Evolutionary conservation across 441 rosid species (phyloP).

Genomic region (Aquilaria agallochum): DNA sequence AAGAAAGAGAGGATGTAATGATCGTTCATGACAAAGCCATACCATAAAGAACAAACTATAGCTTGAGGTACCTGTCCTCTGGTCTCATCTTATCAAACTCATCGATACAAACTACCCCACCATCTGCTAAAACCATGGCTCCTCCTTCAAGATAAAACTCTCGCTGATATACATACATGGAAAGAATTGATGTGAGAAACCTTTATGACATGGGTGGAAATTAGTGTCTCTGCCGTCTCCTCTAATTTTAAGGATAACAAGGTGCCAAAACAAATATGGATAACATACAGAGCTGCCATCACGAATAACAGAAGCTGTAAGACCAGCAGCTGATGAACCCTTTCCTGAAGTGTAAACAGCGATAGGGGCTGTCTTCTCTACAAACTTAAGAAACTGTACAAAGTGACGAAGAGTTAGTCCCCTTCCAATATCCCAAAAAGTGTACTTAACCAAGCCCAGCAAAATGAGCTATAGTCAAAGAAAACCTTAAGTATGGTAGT

Average conservation of each 20-base stretch:
- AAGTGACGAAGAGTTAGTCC: conserved; percentile 22
- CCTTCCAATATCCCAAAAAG: not conserved
- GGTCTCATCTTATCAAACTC: conserved; percentile 99
- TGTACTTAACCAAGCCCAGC: conserved; percentile 1
- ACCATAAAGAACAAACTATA: conserved; percentile 7
- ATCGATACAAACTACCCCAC: conserved; percentile 97
- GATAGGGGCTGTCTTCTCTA: conserved; percentile 95
- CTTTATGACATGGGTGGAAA: not conserved
- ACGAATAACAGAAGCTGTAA: conserved; percentile 96
- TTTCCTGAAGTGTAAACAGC: conserved; percentile 97
- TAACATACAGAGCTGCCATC: conserved; percentile 79
- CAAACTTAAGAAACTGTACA: conserved; percentile 87
- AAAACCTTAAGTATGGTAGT: not conserved
- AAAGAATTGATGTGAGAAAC: conserved; percentile 22
- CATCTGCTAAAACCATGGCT: conserved; percentile 99
- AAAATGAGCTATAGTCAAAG: conserved; percentile 8
- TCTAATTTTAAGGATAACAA: not conserved
- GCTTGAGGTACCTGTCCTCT: conserved; percentile 71
- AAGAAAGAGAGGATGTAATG: conserved; percentile 1
- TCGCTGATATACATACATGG: conserved; percentile 42
- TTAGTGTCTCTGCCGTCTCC: not conserved
- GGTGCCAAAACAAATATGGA: conserved; percentile 11
- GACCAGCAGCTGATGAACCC: conserved; percentile 98
- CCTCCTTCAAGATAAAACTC: conserved; percentile 99
- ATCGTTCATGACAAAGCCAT: not conserved